Conservation (phyloP, 148 eudicot genomes). For the Simmondsia chinensis region DNA sequence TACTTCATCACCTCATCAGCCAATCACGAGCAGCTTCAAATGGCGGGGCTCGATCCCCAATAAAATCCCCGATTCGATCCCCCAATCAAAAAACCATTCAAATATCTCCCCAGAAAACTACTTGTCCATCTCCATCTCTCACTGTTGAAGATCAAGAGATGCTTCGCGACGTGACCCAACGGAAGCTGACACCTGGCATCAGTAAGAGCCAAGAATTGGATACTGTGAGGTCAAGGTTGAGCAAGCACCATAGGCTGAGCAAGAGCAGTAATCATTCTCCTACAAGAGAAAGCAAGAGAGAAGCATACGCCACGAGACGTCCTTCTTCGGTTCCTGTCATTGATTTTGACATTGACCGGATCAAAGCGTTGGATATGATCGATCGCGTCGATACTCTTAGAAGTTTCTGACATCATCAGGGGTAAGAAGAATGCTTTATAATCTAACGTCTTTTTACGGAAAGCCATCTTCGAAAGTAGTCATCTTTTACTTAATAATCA, state of each 20-base stretch:
- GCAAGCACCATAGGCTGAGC: slow-evolving; percentile 63
- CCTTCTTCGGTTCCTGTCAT: slow-evolving; percentile 75
- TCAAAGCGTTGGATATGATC: slow-evolving; percentile 86
- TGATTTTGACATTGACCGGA: slow-evolving; percentile 63
- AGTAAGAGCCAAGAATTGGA: slow-evolving; percentile 96
- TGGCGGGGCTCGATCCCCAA: slow-evolving; percentile 58
- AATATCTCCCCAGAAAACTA: slow-evolving; percentile 34
- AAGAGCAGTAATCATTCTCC: slow-evolving; percentile 94
- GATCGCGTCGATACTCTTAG: slow-evolving; percentile 76
- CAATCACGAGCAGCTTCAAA: slow-evolving; percentile 39
- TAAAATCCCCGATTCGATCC: slow-evolving; percentile 78
- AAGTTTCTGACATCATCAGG: slow-evolving; percentile 13
- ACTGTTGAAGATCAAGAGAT: slow-evolving; percentile 78
- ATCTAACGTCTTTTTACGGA: too few relatives aligned
- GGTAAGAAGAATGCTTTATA: too few relatives aligned
- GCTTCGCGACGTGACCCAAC: slow-evolving; percentile 70
- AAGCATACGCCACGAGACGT: slow-evolving; percentile 54
- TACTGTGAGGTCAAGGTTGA: slow-evolving; percentile 36
- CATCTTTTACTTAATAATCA: too few relatives aligned
- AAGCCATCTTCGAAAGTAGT: too few relatives aligned
- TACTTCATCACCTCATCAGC: slow-evolving; percentile 83
- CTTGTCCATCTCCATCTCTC: slow-evolving; percentile 51
- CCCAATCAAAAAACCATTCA: slow-evolving; percentile 63
- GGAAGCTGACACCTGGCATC: slow-evolving; percentile 90
- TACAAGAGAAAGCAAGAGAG: slow-evolving; percentile 39